Evolutionary conservation across 2,329 filamentous ascomycete species (phyloP), one percentile per base, ranked within the genome.

Genomic region (Pseudocercospora fijiensis): DNA sequence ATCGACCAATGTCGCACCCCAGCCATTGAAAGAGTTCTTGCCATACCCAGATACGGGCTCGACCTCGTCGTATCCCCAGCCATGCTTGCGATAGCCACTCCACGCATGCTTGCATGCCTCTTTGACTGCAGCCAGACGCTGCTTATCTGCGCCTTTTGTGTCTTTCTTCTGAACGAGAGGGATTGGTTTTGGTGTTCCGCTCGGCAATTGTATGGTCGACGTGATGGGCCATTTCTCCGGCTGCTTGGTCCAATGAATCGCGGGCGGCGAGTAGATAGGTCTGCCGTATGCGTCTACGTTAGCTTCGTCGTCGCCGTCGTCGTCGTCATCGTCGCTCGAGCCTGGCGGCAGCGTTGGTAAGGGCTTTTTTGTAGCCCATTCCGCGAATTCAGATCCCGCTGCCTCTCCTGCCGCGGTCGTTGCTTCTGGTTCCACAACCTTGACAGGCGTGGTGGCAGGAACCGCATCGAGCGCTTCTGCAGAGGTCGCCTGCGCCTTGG

Each of bases 1-100:
- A 79, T 96, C 92, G 4, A 96, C 90, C 65, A 96, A 76, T 0
- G 92, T 96, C 16, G 92, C 92, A 18, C 90, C 90, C 92, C 92
- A 96, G 57, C 90, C 91, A 74, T 92, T 94, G 76, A 98, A 98
- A 0, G 92, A 91, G 73, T 97, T 90, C 18, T 86, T 85, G 67
- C 82, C 86, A 13, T 79, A 80, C 58, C 88, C 88, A 28, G 86
- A 85, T 9, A 94, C 81, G 1, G 95, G 95, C 51, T 80, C 84
- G 16, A 98, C 78, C 79, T 98, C 95, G 73, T 98, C 95, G 70
- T 96, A 90, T 66, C 88, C 85, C 86, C 91, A 95, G 10, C 93
- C 94, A 71, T 88, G 83, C 65, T 86, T 82, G 73, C 85, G 90
- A 78, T 98, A 98, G 37, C 90, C 91, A 3, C 81, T 78, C 94